Percentiles rank a stretch among this genome's conserved stretches.
Evolutionary conservation across 2,329 filamentous ascomycete genomes (phyloP).

Genomic region (Emericellopsis cladophorae): DNA sequence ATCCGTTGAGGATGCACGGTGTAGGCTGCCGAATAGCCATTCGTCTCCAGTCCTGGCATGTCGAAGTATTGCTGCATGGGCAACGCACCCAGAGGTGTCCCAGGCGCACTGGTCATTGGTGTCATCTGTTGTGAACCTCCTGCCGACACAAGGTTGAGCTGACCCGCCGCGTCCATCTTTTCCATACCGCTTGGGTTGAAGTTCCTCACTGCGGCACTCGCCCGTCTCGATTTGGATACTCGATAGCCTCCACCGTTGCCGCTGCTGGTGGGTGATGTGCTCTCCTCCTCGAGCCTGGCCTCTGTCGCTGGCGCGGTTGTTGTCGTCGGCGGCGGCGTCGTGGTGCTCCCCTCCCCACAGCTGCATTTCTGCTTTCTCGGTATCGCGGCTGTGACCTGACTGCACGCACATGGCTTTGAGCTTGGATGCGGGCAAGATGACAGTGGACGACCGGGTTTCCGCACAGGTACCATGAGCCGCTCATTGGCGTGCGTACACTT

Average conservation of each 20-base stretch:
- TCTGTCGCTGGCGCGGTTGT: constrained; percentile 11
- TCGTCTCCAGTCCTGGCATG: background rate
- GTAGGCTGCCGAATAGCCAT: background rate
- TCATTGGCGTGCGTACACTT: constrained; percentile 60
- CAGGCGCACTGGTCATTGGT: background rate
- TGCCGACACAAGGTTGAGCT: constrained; percentile 30
- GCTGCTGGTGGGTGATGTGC: constrained; percentile 3
- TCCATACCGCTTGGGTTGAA: constrained; percentile 33
- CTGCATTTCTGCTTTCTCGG: constrained; percentile 43
- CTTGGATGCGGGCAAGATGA: constrained; percentile 57
- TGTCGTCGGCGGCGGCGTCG: constrained; percentile 5
- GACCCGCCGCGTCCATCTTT: constrained; percentile 36
- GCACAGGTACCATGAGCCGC: constrained; percentile 56
- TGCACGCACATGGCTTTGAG: constrained; percentile 47
- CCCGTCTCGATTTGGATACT: constrained; percentile 11
- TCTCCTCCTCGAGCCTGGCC: constrained; percentile 6
- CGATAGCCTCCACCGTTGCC: too few relatives aligned
- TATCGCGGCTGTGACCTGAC: constrained; percentile 51
- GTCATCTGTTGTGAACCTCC: constrained; percentile 11
- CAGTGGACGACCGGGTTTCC: constrained; percentile 58
- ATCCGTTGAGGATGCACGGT: background rate
- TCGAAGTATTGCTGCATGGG: background rate
- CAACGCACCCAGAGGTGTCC: background rate
- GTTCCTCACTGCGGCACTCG: constrained; percentile 3
- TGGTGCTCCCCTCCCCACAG: constrained; percentile 26